A percentile compares a stretch with the other conserved stretches of the same genome.
phyloP scores from a whole-genome alignment of 192 early-diverging fungal genomes.

The Mortierella claussenii region DNA sequence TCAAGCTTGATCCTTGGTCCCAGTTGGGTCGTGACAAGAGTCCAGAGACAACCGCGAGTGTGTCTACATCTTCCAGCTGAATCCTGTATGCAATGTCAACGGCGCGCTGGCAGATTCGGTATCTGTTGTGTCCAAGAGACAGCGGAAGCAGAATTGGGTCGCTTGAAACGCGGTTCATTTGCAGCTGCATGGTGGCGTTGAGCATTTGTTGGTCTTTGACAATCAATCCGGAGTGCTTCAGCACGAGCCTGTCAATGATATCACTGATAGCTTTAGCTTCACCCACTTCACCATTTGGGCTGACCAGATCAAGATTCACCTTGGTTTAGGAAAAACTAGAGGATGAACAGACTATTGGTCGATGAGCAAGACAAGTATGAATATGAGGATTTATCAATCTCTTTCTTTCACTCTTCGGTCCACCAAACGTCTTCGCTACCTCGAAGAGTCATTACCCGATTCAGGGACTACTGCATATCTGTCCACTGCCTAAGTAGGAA shows the following conservation, averaged over 20 bases:
- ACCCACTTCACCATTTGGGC: constrained; percentile 34
- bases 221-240: constrained; percentile 27
- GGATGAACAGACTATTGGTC: too few species aligned
- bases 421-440: too few species aligned
- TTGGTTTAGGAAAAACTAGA: constrained; percentile 32
- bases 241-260: constrained; percentile 34
- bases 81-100: constrained; percentile 46
- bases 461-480: constrained; percentile 19
- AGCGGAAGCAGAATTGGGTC: neutral
- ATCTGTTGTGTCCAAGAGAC: constrained; percentile 22
- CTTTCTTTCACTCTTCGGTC: too few species aligned
- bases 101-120: constrained; percentile 35
- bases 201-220: constrained; percentile 28
- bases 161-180: neutral
- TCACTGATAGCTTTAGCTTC: constrained; percentile 33
- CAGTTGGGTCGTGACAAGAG: constrained; percentile 44
- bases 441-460: constrained; percentile 8
- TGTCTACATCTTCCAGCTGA: constrained; percentile 22
- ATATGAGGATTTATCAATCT: too few species aligned
- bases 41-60: constrained; percentile 45
- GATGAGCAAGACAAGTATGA: too few species aligned
- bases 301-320: constrained; percentile 27
- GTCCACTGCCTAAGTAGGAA: constrained; percentile 9
- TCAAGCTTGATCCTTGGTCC: constrained; percentile 7
- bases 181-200: neutral